Evolutionary conservation across 768 basidiomycete species (phyloP).

Genomic region (Suillus discolor): DNA sequence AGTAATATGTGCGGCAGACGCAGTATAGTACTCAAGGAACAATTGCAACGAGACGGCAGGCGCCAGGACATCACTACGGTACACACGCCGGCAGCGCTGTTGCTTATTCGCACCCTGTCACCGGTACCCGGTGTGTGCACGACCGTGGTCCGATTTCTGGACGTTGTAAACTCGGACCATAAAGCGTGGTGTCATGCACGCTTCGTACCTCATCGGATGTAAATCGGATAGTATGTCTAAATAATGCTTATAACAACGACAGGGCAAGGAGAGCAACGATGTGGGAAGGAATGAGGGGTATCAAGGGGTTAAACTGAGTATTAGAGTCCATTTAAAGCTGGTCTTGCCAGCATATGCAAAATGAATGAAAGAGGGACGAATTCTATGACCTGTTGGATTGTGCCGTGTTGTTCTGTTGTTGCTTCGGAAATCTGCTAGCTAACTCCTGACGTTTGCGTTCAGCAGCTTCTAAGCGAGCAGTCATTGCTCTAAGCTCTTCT

Average conservation of each 20-base stretch:
- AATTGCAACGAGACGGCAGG: background rate
- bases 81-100: background rate
- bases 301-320: background rate
- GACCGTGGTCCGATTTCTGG: background rate
- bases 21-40: background rate
- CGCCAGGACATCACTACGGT: background rate
- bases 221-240: slow-evolving; percentile 10
- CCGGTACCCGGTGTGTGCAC: background rate
- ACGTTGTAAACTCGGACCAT: slow-evolving; percentile 1
- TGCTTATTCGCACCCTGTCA: slow-evolving; percentile 4
- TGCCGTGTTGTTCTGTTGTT: slow-evolving; percentile 14
- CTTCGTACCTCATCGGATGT: slow-evolving; percentile 3
- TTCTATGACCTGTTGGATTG: slow-evolving; percentile 15
- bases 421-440: slow-evolving; percentile 37
- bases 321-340: background rate
- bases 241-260: slow-evolving; percentile 6
- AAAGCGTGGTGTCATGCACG: background rate
- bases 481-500: slow-evolving; percentile 74
- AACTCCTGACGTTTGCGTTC: slow-evolving; percentile 60
- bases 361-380: background rate
- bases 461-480: slow-evolving; percentile 71
- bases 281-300: slow-evolving; percentile 8
- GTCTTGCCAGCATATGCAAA: background rate
- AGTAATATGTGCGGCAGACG: background rate
- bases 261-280: slow-evolving; percentile 1